A percentile compares a stretch with the other conserved stretches of the same genome.
phyloP scores from a whole-genome alignment of 2,329 filamentous ascomycete genomes.

The Pochonia chlamydosporia region DNA sequence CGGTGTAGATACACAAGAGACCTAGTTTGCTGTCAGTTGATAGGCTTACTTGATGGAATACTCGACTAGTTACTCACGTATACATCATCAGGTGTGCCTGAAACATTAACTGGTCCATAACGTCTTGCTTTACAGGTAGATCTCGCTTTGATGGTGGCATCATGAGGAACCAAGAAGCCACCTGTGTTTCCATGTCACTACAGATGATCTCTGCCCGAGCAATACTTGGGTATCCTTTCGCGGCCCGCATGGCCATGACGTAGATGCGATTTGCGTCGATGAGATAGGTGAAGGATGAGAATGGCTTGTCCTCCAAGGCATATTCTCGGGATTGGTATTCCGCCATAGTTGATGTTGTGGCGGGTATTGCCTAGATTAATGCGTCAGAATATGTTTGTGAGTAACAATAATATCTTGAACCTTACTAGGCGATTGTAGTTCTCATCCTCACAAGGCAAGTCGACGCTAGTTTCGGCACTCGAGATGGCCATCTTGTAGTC shows the following conservation, averaged over 20 bases:
- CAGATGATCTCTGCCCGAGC: slow-evolving; percentile 1
- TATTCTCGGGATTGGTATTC: not conserved
- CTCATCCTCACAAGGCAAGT: too few relatives aligned
- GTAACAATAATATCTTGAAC: not conserved
- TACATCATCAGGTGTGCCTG: slow-evolving; percentile 9
- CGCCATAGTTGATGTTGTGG: not conserved
- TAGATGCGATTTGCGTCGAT: slow-evolving; percentile 6
- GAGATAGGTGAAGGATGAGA: slow-evolving; percentile 4
- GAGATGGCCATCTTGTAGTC: too few relatives aligned
- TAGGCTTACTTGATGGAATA: not conserved
- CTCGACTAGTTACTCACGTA: slow-evolving; percentile 1
- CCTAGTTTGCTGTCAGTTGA: not conserved
- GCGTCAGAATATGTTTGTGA: too few relatives aligned
- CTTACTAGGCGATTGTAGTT: not conserved
- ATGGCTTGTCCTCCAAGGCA: not conserved
- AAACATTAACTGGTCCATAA: slow-evolving; percentile 6
- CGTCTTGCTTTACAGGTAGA: not conserved
- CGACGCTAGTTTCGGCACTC: too few relatives aligned
- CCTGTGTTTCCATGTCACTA: slow-evolving; percentile 3
- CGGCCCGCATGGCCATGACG: slow-evolving; percentile 1
- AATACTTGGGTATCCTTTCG: not conserved
- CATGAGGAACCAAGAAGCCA: slow-evolving; percentile 5
- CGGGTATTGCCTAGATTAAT: not conserved
- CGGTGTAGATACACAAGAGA: slow-evolving; percentile 3
- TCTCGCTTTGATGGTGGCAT: slow-evolving; percentile 2